Evolutionary conservation across 345 rosid genomes (phyloP), one percentile per base, ranked within the genome.

Genomic region (Limnanthes douglasii): DNA sequence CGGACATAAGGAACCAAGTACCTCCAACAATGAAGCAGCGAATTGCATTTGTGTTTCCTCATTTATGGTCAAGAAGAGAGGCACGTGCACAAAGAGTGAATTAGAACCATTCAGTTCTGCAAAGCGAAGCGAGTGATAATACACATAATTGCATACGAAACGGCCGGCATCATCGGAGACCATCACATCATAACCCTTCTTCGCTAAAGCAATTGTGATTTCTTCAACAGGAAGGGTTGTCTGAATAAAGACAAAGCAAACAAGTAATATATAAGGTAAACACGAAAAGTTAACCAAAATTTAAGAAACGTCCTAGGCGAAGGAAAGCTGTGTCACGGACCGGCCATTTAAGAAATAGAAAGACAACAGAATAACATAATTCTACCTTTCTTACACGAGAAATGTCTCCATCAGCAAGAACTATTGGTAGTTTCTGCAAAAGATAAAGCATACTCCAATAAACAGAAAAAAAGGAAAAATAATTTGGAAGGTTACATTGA

Each of bases 91-190:
- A 50, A 90, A 90, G 29, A 90, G 82, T 16, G 98, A 72, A 48
- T 60, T 68, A 37, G 43, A 66, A 41, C 70, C 79, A 13, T 68
- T 90, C 70, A 69, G 64, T 44, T 80, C 92, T 8, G 94, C 98
- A 55, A 90, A 84, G 41, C 78, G 59, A 39, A 90, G 88, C 32
- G 98, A 90, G 24, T 90, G 96, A 41, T 90, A 90, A 61, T 90
- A 90, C 16, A 84, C 84, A 21, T 84, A 90, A 60, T 88, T 90
- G 85, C 98, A 90, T 17, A 90, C 98, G 46, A 90, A 90, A 31
- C 98, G 75, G 15, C 98, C 98, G 0, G 98, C 98, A 56, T 90
- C 98, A 49, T 72, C 70, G 0, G 98, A 90, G 18, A 68, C 45
- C 65, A 65, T 70, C 51, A 84, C 93, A 4, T 90, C 88, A 34